These are phyloP conservation scores for Schizopora paradoxa DNA, from an alignment of 1,284 basidiomycete species.

Conservation along the genomic window DNA sequence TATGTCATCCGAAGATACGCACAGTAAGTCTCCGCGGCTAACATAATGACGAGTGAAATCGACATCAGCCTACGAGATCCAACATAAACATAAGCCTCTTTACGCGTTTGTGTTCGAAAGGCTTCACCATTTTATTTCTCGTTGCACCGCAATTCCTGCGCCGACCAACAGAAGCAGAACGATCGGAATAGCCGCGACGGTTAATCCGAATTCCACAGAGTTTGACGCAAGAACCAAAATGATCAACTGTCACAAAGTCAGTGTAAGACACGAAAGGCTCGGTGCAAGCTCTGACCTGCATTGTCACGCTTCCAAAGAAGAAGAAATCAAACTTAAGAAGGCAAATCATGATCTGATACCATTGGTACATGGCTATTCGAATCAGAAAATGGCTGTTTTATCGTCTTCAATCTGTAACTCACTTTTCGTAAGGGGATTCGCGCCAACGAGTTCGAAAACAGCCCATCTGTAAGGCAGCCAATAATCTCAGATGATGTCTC, in stretches of 20 bases:
- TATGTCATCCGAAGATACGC: conserved; percentile 13
- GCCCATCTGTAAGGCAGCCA: conserved; percentile 54
- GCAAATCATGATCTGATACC: conserved; percentile 80
- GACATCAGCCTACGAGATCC: conserved; percentile 55
- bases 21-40: conserved; percentile 63
- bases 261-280: background rate
- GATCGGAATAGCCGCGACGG: conserved; percentile 75
- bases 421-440: conserved; percentile 77
- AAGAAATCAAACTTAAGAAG: conserved; percentile 86
- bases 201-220: conserved; percentile 73
- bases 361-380: conserved; percentile 70
- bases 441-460: conserved; percentile 80
- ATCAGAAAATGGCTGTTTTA: background rate
- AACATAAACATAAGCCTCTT: conserved; percentile 11
- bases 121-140: conserved; percentile 70
- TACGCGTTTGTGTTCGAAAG: background rate
- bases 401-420: conserved; percentile 23
- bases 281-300: conserved; percentile 51
- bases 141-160: conserved; percentile 64
- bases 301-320: conserved; percentile 77
- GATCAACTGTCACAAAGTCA: conserved; percentile 44
- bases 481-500: background rate
- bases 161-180: conserved; percentile 65
- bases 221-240: conserved; percentile 62
- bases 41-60: conserved; percentile 63